Evolutionary conservation across 2,329 filamentous ascomycete species (phyloP).

Genomic region (Colletotrichum liaoningense): DNA sequence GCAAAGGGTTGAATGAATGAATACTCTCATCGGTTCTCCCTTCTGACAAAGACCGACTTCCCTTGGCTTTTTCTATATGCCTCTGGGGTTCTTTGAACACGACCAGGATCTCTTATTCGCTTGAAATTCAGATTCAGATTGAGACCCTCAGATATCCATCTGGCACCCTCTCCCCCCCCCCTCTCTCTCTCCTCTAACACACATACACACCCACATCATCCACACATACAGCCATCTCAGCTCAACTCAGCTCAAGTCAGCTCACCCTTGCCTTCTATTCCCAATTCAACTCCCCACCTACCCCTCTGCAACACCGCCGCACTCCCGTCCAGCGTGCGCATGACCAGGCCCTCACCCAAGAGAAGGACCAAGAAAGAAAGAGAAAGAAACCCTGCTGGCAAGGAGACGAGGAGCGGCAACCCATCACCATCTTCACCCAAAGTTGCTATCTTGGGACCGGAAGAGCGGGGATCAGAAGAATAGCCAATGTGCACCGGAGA

Average conservation of each 20-base stretch:
- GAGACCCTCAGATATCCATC: conserved; percentile 8
- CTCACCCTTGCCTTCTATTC: background rate
- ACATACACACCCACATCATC: background rate
- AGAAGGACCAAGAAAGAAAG: background rate
- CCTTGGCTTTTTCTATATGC: conserved; percentile 20
- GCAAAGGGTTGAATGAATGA: conserved; percentile 24
- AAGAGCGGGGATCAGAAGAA: conserved; percentile 10
- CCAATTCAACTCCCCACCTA: background rate
- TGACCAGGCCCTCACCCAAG: background rate
- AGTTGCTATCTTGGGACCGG: background rate
- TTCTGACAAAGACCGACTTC: conserved; percentile 24
- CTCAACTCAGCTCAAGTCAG: background rate
- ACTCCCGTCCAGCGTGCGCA: background rate
- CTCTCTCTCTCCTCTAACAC: background rate
- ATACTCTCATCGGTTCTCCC: background rate
- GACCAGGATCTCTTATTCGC: conserved; percentile 5
- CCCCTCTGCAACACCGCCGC: background rate
- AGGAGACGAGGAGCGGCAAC: background rate
- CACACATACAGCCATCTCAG: background rate
- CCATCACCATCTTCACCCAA: background rate
- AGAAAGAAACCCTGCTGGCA: background rate
- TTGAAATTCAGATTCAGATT: background rate
- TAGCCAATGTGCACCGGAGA: background rate
- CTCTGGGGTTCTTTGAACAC: conserved; percentile 10
- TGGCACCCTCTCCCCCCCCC: background rate